Conservation (phyloP, 2,329 filamentous ascomycete species). For the Dothistroma pini region DNA sequence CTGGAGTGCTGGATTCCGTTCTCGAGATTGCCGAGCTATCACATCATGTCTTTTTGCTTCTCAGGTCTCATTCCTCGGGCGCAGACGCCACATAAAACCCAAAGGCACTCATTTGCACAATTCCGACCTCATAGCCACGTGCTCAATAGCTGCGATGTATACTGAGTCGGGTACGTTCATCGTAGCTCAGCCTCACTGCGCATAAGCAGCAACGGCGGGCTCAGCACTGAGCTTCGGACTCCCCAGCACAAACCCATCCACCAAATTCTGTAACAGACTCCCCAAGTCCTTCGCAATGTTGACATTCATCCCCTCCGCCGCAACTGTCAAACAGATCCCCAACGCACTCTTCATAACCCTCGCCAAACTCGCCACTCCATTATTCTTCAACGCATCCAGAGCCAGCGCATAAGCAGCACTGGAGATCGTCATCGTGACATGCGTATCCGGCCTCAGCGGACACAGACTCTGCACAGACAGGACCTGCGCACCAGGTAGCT, state of each 20-base stretch:
- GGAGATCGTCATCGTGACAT: conserved; percentile 29
- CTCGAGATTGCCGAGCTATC: no score
- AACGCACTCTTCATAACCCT: conserved; percentile 16
- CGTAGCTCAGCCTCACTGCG: neutral
- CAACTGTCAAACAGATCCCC: conserved; percentile 20
- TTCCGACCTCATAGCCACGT: no score
- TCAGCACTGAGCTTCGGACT: neutral
- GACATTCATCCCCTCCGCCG: conserved; percentile 25
- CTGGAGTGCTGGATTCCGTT: no score
- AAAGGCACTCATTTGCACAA: no score
- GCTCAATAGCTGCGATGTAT: neutral
- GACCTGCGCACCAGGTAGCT: conserved; percentile 27
- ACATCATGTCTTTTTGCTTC: no score
- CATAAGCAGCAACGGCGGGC: conserved; percentile 8
- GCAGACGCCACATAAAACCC: no score
- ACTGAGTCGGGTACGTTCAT: neutral
- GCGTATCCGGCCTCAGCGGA: conserved; percentile 22
- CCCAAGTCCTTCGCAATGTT: conserved; percentile 17
- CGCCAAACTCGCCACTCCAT: conserved; percentile 24
- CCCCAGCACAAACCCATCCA: conserved; percentile 17
- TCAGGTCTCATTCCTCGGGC: no score
- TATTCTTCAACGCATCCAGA: conserved; percentile 29
- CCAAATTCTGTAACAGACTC: conserved; percentile 17
- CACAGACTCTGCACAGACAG: conserved; percentile 28
- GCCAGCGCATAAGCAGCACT: conserved; percentile 30